Conservation (phyloP, 2,329 filamentous ascomycete species). For the Bipolaris bicolor region DNA sequence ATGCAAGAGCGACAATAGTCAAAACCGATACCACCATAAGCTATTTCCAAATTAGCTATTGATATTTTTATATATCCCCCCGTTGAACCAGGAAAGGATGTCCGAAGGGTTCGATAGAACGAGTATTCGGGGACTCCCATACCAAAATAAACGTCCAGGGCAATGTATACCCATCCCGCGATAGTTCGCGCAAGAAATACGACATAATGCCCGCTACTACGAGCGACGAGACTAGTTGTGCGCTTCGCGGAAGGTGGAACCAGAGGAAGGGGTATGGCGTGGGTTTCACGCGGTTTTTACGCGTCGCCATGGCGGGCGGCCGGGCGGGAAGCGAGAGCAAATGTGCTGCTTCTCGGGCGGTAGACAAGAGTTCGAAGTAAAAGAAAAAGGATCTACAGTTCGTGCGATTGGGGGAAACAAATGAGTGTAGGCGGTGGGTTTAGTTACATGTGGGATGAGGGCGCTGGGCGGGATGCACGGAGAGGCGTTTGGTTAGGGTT, state of each 20-base stretch:
- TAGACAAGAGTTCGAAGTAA: background rate
- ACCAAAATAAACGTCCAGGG: constrained; percentile 68
- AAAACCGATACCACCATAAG: constrained; percentile 60
- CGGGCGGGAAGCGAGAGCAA: too few species aligned
- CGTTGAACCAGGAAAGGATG: background rate
- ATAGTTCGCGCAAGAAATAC: constrained; percentile 63
- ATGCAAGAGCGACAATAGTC: constrained; percentile 55
- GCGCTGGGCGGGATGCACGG: background rate
- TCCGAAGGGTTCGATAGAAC: background rate
- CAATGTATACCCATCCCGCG: constrained; percentile 57
- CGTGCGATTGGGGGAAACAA: too few species aligned
- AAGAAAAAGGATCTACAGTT: too few species aligned
- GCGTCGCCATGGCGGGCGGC: constrained; percentile 20
- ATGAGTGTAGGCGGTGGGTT: background rate
- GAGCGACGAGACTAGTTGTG: constrained; percentile 53
- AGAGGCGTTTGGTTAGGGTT: background rate
- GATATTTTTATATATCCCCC: background rate
- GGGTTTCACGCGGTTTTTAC: constrained; percentile 42
- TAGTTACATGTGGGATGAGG: background rate
- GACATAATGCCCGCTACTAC: constrained; percentile 61
- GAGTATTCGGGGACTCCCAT: constrained; percentile 26
- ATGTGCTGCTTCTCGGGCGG: background rate
- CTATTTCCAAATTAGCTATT: constrained; percentile 42
- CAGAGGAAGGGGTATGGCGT: constrained; percentile 52
- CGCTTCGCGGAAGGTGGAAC: constrained; percentile 52